Evolutionary conservation across 495 filamentous ascomycete species (phyloP), one percentile per base, ranked within the genome.

Genomic region (Penicillium tannophilum): DNA sequence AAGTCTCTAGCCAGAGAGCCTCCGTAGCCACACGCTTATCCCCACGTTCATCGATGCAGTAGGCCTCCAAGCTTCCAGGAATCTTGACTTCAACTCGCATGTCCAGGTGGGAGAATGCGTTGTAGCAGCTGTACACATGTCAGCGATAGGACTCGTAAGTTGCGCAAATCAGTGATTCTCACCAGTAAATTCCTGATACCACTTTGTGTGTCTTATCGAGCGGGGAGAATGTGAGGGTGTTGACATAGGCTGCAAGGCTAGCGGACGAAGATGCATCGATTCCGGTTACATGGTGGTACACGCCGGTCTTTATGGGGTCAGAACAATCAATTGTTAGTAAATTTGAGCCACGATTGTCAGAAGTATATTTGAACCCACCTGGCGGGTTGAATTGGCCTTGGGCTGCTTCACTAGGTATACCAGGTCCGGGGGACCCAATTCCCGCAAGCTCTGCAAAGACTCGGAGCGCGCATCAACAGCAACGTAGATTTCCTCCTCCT

Each of bases 31-130:
- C 88, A 30, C 91, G 84, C 75, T 94, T 96, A 65, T 97, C 92
- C 54, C 94, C 95, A 57, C 92, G 85, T 74, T 98, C 93, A 72
- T 98, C 93, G 59, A 98, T 88, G 71, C 93, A 96, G 74, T 97
- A 97, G 67, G 89, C 90, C 73, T 98, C 93, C 39, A 98, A 90
- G 20, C 88, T 91, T 52, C 94, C 94, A 31, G 94, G 94, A 63
- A 98, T 97, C 56, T 91, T 92, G 28, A 97, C 94, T 64, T 96
- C 91, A 20, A 98, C 93, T 44, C 94, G 92, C 95, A 98, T 98
- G 69, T 98, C 94, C 39, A 97, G 82, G 57, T 96, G 86, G 10
- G 94, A 98, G 77, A 98, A 98, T 61, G 94, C 94, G 91, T 98
- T 98, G 81, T 98, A 98, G 76, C 95, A 98, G 76, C 91, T 95